Base-by-base conservation (phyloP, 1,284 basidiomycete species). In the Cutaneotrichosporon cutaneum region DNA sequence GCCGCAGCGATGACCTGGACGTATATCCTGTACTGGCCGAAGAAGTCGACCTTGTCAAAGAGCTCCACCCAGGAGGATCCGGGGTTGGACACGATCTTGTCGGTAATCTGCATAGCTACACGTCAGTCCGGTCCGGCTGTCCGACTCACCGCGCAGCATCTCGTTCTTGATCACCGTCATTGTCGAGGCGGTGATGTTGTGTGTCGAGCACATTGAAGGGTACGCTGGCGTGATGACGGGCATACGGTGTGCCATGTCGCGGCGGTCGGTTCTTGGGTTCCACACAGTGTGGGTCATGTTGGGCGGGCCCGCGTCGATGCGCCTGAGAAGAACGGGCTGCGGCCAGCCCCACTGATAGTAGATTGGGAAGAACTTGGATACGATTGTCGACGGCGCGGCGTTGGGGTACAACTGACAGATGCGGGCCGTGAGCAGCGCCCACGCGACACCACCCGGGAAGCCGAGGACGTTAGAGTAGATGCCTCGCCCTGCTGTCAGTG, bases 211-310 rank as follows among this genome's bases (percentile, higher is more conserved):
- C 95, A 99, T 99, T n/a, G 94, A 90, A 44, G 96, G 96, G 80
- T 98, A 99, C 24, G 96, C 94, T 5, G 96, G 96, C 1, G 96
- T 99, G 73, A 99, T 99, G 76, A 99, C 98, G n/a, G 96, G 96
- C 96, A 99, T 99, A 64, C 93, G 86, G 81, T 99, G 96, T 36
- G 90, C 85, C 64, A 92, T 86, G 80, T 99, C 96, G 65, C 88
- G 86, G 1, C 94, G 92, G 79, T 98, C 98, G 57, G 98, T 81
- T 90, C 90, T 93, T 1, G 96, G 96, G 79, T 99, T 99, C 96
- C 96, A 99, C 5, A 99, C 94, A 67, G 91, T 86, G 63, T 96
- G 91, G 71, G 90, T 90, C 70, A 97, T 74, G 61, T 77, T 77
- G 4, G 74, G 78, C 1, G 93, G 93, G 0, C 94, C 94, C 67